Percentiles rank a stretch among this genome's conserved stretches.
phyloP scores from a whole-genome alignment of 176 grass and related monocot species.

The Melocanna baccifera region DNA sequence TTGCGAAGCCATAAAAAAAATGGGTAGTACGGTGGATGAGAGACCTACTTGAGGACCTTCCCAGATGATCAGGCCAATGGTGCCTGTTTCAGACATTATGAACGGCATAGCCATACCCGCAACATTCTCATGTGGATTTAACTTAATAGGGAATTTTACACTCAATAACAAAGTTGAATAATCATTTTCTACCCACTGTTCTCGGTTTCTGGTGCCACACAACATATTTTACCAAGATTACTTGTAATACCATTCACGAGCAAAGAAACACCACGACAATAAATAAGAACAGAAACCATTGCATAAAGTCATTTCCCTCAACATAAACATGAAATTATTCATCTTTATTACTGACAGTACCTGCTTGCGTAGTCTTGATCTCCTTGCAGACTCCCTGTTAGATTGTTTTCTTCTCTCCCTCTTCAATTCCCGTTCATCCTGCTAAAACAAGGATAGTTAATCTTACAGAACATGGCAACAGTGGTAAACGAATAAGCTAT shows the following conservation, averaged over 20 bases:
- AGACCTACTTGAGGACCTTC: neutral
- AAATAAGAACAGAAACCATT: neutral
- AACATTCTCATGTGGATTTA: neutral
- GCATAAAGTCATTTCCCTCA: neutral
- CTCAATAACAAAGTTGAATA: neutral
- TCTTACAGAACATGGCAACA: neutral
- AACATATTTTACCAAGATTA: neutral
- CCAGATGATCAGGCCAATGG: neutral
- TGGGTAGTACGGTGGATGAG: neutral
- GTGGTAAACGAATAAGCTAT: neutral
- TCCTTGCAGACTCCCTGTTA: constrained; percentile 86
- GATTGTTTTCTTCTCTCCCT: constrained; percentile 91
- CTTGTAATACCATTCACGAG: neutral
- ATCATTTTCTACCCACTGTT: neutral
- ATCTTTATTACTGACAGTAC: constrained; percentile 31
- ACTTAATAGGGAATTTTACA: neutral
- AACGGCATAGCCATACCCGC: neutral
- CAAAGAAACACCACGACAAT: neutral
- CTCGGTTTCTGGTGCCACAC: neutral
- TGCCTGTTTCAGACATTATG: neutral
- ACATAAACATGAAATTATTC: neutral
- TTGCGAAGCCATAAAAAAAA: neutral
- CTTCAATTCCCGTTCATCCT: constrained; percentile 78
- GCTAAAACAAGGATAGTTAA: constrained; percentile 29
- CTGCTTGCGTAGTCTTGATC: constrained; percentile 88